Base-by-base conservation (phyloP, 192 early-diverging fungal species). In the Spinellus fusiger region DNA sequence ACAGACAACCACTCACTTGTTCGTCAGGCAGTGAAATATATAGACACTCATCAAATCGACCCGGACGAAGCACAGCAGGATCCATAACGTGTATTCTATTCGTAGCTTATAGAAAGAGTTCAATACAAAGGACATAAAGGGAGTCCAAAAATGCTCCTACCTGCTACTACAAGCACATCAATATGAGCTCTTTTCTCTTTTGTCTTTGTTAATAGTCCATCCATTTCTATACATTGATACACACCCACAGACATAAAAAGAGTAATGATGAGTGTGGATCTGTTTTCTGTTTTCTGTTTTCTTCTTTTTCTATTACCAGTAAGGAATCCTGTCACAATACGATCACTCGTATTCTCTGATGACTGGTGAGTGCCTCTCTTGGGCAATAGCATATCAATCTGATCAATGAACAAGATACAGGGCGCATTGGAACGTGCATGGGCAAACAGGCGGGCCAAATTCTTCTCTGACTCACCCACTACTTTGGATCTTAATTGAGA, bases 381-480 rank as follows among this genome's bases (percentile, higher is more conserved):
- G 13, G 89, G 90, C 0, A 89, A 81, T 5, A 96, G 65, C n/a
- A 88, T 80, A 63, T 96, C 94, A 51, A 93, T 84, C 85, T 90
- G 91, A 72, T 98, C 95, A 62, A 98, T 91, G 33, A 98, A 84
- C 13, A 98, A 68, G 8, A 96, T 86, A 56, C 93, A 95, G 0
- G 95, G 95, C 3, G 93, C 76, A 69, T 81, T 89, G 46, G 84
- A 70, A 51, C 90, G 80, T 27, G 92, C 95, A 62, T 88, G 82
- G 2, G 84, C 74, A 81, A 98, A 98, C 56, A 95, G 71, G 5
- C 77, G 80, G 6, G 88, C 85, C 67, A 98, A 87, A 34, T 85
- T 85, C 53, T 87, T 80, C 60, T 98, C 95, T 0, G 92, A 90
- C 71, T 95, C 93, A 38, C 95, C 95, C n/a, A 98, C 90, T 22